Evolutionary conservation across 345 rosid species (phyloP), one percentile per base, ranked within the genome.

Genomic region (Pseudoturritis turrita): DNA sequence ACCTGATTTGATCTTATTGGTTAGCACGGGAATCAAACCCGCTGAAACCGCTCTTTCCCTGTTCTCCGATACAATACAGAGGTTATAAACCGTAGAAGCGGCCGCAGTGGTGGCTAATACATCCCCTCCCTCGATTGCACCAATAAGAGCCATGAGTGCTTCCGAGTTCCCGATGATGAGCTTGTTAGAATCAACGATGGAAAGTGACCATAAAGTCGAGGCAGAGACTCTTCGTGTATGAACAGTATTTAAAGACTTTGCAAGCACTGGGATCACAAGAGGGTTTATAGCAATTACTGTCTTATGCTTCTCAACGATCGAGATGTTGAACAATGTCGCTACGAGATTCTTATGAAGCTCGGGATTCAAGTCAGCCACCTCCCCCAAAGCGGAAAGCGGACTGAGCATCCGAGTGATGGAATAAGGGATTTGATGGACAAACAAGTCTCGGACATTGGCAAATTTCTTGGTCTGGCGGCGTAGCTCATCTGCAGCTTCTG

Each of bases 401-500:
- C 23, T 46, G 35, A 86, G 76, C 86, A 88, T 62, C n/a, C 55
- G 66, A 6, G 70, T 62, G 75, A 85, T 76, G 3, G 81, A 72
- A 57, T 40, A 76, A 3, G 31, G 45, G n/a, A 78, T 62, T 41
- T 81, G 75, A 5, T 79, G 31, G 25, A 68, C 62, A 17, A 83
- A 78, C 66, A 83, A 71, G 39, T 75, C 67, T 15, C 87, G 78
- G 25, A 78, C 80, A 28, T 73, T 81, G 6, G 80, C 71, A 9
- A 51, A 63, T 68, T 26, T 68, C 76, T 88, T 83, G 1, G 89
- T 86, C 67, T 82, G 74, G 19, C 18, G n/a, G 5, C 83, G 81
- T 13, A 88, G 80, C 80, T 83, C 81, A 49, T 75, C 74, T 0
- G 87, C 84, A 35, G 91, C 89, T 58, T 69, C 76, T 29, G 62